Percentiles rank a stretch among this genome's conserved stretches.
Evolutionary conservation across 2,329 filamentous ascomycete genomes (phyloP).

Genomic region (Neocatenulostroma microsporum): DNA sequence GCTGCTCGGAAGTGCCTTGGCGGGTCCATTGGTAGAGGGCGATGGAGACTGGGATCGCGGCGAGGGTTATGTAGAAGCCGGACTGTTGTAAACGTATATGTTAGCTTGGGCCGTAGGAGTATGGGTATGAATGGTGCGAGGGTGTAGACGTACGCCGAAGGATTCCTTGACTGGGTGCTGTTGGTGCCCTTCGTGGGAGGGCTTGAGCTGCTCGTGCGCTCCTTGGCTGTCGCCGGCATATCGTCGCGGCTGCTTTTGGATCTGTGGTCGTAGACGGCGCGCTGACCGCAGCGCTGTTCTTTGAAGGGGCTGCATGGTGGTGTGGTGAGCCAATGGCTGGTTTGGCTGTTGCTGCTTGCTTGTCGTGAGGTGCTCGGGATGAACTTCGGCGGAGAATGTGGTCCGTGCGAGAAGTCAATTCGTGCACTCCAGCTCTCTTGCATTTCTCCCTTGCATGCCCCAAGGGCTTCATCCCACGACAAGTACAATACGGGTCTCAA

Average conservation of each 20-base stretch:
- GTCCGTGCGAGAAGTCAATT: too few species aligned
- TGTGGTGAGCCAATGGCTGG: conserved; percentile 15
- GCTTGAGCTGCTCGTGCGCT: conserved; percentile 23
- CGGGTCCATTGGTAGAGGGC: conserved; percentile 41
- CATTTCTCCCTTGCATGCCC: too few species aligned
- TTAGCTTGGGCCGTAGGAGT: conserved; percentile 5
- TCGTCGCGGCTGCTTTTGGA: conserved; percentile 35
- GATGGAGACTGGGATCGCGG: conserved; percentile 37
- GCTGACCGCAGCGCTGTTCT: conserved; percentile 37
- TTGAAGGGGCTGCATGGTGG: conserved; percentile 40
- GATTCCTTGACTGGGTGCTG: conserved; percentile 38
- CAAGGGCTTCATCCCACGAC: too few species aligned
- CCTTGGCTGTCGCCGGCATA: conserved; percentile 32
- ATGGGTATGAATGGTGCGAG: background rate
- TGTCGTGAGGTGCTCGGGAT: too few species aligned
- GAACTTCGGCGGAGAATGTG: too few species aligned
- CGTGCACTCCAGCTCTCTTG: too few species aligned
- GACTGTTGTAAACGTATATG: conserved; percentile 25
- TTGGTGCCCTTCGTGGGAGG: conserved; percentile 25
- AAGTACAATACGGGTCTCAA: too few species aligned
- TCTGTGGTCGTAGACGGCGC: conserved; percentile 28
- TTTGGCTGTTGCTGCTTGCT: too few species aligned
- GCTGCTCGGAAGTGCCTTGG: conserved; percentile 32
- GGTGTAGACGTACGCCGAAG: conserved; percentile 41
- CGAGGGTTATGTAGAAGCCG: conserved; percentile 43